phyloP scores from a whole-genome alignment of 306 rosid genomes.

The Gleditsia sinensis region DNA sequence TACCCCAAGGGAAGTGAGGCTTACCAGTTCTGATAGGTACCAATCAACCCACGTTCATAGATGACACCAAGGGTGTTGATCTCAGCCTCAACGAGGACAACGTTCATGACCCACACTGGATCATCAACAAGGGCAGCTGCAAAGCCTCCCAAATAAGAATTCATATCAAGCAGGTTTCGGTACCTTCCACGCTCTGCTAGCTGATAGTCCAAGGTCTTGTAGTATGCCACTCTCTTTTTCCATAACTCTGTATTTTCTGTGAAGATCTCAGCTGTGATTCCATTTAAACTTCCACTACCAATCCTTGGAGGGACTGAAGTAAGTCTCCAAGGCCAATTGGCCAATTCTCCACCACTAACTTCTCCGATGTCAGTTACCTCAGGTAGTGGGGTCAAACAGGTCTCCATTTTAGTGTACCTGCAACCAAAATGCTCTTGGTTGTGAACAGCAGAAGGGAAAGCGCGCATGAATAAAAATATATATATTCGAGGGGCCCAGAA shows the following conservation, averaged over 20 bases:
- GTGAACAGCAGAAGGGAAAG: not conserved
- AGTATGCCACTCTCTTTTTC: conserved; percentile 82
- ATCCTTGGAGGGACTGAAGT: conserved; percentile 84
- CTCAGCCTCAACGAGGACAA: conserved; percentile 76
- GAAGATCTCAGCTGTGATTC: conserved; percentile 63
- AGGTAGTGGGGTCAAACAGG: conserved; percentile 84
- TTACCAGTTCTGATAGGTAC: conserved; percentile 92
- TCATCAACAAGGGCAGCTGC: conserved; percentile 77
- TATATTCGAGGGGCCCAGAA: conserved; percentile 5
- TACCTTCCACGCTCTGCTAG: conserved; percentile 73
- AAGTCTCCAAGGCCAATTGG: conserved; percentile 83
- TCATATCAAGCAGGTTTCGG: conserved; percentile 89
- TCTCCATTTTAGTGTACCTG: conserved; percentile 88
- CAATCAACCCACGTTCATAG: conserved; percentile 86
- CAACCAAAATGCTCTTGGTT: not conserved
- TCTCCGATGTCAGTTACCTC: conserved; percentile 57
- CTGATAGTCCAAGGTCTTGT: conserved; percentile 71
- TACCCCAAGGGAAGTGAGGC: not conserved
- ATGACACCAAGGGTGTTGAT: conserved; percentile 81
- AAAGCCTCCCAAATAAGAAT: conserved; percentile 85
- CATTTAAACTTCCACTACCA: conserved; percentile 63
- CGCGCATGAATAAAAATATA: not conserved
- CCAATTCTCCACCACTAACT: conserved; percentile 67
- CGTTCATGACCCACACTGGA: conserved; percentile 93
- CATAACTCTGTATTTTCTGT: conserved; percentile 58